phyloP scores from a whole-genome alignment of 805 yeast species.

The Teunomyces atbi region DNA sequence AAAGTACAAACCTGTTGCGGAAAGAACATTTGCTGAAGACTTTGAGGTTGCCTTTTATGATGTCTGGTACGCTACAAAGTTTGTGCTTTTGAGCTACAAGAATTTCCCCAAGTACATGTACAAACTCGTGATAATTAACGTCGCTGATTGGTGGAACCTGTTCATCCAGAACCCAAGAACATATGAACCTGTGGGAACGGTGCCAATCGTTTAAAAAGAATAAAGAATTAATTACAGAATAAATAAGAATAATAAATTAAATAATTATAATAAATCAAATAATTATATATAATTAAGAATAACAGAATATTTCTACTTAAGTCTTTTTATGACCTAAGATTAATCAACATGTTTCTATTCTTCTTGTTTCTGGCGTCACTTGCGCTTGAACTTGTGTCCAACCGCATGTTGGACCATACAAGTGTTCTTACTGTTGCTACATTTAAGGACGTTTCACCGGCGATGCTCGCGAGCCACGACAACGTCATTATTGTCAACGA shows the following conservation, averaged over 20 bases:
- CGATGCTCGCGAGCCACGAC: conserved; percentile 4
- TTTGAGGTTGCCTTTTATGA: conserved; percentile 51
- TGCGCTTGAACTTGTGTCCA: not conserved
- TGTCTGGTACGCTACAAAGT: conserved; percentile 58
- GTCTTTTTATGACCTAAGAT: not conserved
- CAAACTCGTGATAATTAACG: conserved; percentile 46
- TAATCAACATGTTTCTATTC: not conserved
- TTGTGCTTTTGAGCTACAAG: conserved; percentile 63
- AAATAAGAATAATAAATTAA: not conserved
- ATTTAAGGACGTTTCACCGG: not conserved
- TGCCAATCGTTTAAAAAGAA: not conserved
- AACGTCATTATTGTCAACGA: conserved; percentile 11
- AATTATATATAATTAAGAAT: not conserved
- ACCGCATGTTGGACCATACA: not conserved
- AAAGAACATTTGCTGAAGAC: conserved; percentile 33
- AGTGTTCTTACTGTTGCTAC: not conserved
- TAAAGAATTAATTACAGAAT: not conserved
- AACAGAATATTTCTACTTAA: not conserved
- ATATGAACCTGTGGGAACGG: conserved; percentile 1
- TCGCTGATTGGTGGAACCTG: conserved; percentile 64
- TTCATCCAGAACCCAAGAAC: conserved; percentile 59
- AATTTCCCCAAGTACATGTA: conserved; percentile 66
- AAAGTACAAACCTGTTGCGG: not conserved
- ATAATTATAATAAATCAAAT: not conserved
- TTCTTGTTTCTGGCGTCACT: not conserved